Conservation (phyloP, 2,329 filamentous ascomycete genomes). For the Colletotrichum truncatum region DNA sequence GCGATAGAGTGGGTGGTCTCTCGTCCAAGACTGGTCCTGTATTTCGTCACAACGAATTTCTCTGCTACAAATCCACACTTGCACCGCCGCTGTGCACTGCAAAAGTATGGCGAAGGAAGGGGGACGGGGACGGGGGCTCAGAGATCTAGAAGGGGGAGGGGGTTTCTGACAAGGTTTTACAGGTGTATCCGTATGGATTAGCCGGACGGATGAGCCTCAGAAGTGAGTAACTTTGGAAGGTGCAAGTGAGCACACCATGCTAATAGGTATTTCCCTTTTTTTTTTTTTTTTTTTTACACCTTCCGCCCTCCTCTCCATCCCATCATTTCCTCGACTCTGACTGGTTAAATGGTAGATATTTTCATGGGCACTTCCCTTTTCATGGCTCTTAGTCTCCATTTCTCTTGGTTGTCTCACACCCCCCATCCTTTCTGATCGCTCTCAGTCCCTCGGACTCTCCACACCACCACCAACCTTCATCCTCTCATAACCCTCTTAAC, state of each 20-base stretch:
- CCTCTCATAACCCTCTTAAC: slow-evolving; percentile 5
- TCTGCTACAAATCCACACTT: slow-evolving; percentile 30
- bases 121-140: not conserved
- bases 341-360: not conserved
- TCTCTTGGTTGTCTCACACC: not conserved
- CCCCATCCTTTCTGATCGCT: slow-evolving; percentile 1
- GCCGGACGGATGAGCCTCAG: slow-evolving; percentile 5
- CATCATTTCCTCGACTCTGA: slow-evolving; percentile 10
- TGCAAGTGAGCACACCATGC: slow-evolving; percentile 5
- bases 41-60: slow-evolving; percentile 27
- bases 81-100: slow-evolving; percentile 21
- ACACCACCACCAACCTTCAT: slow-evolving; percentile 27
- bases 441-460: slow-evolving; percentile 29
- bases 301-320: slow-evolving; percentile 22
- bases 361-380: slow-evolving; percentile 16
- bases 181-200: slow-evolving; percentile 22
- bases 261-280: not conserved
- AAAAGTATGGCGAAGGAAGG: slow-evolving; percentile 11
- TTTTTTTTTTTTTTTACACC: no score
- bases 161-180: slow-evolving; percentile 5
- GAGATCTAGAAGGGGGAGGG: slow-evolving; percentile 23
- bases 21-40: slow-evolving; percentile 12
- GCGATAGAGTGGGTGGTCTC: slow-evolving; percentile 10
- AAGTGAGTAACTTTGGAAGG: slow-evolving; percentile 1
- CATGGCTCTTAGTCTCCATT: not conserved